phyloP scores from a whole-genome alignment of 352 stramenopile species.

The Pythium diclinum region DNA sequence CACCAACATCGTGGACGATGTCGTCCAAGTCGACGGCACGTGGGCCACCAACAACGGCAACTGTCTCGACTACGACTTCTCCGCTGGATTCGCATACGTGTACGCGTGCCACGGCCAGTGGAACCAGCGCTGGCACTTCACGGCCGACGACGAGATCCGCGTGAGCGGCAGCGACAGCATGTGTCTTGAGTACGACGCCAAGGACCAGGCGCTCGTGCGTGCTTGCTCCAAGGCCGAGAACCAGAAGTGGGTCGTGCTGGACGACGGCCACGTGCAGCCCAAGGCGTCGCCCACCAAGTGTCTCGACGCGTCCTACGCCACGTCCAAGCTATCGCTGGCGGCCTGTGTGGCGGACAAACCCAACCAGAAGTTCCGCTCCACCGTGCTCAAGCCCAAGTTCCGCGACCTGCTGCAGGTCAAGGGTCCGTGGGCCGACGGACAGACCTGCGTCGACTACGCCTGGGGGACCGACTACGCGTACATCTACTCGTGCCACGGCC shows the following conservation, averaged over 20 bases:
- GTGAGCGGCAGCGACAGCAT: background rate
- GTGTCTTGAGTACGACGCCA: slow-evolving; percentile 1
- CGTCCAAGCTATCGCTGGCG: background rate
- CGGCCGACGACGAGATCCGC: background rate
- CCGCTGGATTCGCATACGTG: background rate
- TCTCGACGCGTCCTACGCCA: slow-evolving; percentile 1
- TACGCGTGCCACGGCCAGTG: slow-evolving; percentile 7
- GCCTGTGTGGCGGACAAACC: background rate
- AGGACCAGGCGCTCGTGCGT: background rate
- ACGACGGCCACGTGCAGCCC: background rate
- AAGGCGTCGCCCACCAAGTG: slow-evolving; percentile 5
- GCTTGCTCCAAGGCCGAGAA: no score
- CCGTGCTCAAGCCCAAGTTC: slow-evolving; percentile 4
- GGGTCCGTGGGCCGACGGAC: background rate
- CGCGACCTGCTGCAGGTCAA: background rate
- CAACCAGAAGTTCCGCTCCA: slow-evolving; percentile 3
- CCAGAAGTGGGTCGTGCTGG: slow-evolving; percentile 1
- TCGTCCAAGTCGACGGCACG: background rate
- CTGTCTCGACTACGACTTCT: slow-evolving; percentile 8
- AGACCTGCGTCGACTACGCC: slow-evolving; percentile 8
- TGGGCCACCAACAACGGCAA: background rate
- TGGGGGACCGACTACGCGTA: background rate
- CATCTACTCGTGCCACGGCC: slow-evolving; percentile 5
- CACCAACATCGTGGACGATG: background rate
- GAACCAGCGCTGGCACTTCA: slow-evolving; percentile 4